Base-by-base conservation (phyloP, 371 early-diverging fungal species). In the Mortierella sp. region DNA sequence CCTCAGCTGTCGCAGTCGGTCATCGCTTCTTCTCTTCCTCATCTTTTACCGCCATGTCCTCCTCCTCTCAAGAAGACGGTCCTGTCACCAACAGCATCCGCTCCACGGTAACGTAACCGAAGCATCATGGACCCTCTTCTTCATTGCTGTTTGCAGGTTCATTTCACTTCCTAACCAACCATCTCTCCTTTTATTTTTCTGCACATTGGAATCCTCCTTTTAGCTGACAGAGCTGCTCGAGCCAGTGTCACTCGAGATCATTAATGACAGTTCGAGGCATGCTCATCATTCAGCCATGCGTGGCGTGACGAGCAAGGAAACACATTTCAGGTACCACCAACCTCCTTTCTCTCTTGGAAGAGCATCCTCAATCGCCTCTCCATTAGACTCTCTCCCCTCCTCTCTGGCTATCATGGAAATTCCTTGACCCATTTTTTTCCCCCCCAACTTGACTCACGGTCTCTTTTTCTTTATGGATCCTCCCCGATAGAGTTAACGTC, bases 211-310 rank as follows among this genome's bases (percentile, higher is more conserved):
- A 25, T 51, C 18, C 15, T 4, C 16, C 15, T 50, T 30, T 28
- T 75, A 91, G 90, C 72, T 91, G 15, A 83, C 77, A 11, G 84
- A 84, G 47, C 81, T 83, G 25, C 71, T 90, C 26, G 67, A 83
- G 11, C 93, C 93, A n/a, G 74, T 76, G 1, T 80, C 74, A 2
- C 72, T 93, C 26, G 84, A 89, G 52, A 85, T 90, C 59, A 81
- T 86, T 18, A 93, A 93, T 72, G 93, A 93, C 68, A 91, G 92
- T 14, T 89, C 92, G 57, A 82, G 88, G 66, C 94, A 93, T 74
- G 81, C 90, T 16, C 91, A 91, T 66, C 94, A 93, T 75, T 87
- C 85, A 53, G 87, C 94, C 12, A 93, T 93, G 94, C 83, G 87
- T 64, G 92, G 90, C 6, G 87, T 86, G 18, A 83, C 82, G n/a